Evolutionary conservation across 208 protist genomes (phyloP).

Genomic region (Crithidia expoeki): DNA sequence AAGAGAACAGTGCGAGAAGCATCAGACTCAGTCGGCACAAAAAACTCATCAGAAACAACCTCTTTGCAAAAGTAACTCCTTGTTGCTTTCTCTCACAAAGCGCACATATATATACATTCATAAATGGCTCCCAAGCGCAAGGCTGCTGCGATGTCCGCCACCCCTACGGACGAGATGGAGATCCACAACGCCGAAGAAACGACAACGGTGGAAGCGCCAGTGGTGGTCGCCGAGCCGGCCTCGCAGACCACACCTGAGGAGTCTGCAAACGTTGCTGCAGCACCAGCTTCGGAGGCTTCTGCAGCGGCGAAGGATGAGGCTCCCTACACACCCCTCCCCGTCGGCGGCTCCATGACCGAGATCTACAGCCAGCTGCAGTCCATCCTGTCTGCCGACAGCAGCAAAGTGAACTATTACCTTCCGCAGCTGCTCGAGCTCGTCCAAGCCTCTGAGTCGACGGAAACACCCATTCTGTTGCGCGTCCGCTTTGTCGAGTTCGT

Average conservation of each 20-base stretch:
- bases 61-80: not conserved
- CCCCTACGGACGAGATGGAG: constrained; percentile 3
- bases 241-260: not conserved
- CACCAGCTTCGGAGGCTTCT: not conserved
- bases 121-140: constrained; percentile 76
- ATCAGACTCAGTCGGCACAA: too few relatives aligned
- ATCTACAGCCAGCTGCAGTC: constrained; percentile 75
- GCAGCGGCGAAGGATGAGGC: constrained; percentile 21
- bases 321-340: constrained; percentile 22
- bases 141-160: constrained; percentile 25
- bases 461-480: constrained; percentile 71
- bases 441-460: constrained; percentile 59
- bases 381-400: constrained; percentile 49
- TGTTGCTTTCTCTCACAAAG: not conserved
- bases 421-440: constrained; percentile 61
- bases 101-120: not conserved
- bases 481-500: constrained; percentile 84
- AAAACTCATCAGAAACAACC: too few relatives aligned
- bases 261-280: not conserved
- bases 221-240: not conserved
- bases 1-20: too few relatives aligned
- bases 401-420: constrained; percentile 63
- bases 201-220: not conserved
- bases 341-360: constrained; percentile 46
- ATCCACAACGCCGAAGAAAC: not conserved